These are phyloP conservation scores for Echinochloa phyllopogon DNA, from an alignment of 176 grass and related monocot genomes.

Conservation along the genomic window DNA sequence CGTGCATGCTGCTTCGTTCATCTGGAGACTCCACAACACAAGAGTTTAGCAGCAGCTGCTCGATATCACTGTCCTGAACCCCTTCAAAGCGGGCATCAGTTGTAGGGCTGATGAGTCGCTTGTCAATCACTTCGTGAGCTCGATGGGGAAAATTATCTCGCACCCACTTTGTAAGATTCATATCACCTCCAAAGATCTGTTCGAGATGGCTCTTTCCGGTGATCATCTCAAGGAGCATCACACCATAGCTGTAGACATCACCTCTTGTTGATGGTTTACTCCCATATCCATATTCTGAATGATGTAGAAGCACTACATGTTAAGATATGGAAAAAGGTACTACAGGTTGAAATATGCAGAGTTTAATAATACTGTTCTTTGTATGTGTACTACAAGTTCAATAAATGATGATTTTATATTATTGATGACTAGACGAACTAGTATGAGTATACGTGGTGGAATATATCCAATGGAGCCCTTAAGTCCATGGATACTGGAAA, in stretches of 20 bases:
- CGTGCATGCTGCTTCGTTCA: constrained; percentile 43
- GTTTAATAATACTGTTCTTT: no score
- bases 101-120: not conserved
- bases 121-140: not conserved
- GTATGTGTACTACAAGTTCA: no score
- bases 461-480: constrained; percentile 60
- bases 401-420: not conserved
- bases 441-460: constrained; percentile 47
- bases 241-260: not conserved
- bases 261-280: not conserved
- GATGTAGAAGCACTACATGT: not conserved
- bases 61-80: not conserved
- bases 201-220: not conserved
- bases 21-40: constrained; percentile 40
- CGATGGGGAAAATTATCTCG: not conserved
- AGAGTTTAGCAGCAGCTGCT: constrained; percentile 28
- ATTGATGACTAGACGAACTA: not conserved
- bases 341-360: no score
- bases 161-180: not conserved
- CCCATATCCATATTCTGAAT: not conserved
- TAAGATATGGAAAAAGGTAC: not conserved
- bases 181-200: not conserved
- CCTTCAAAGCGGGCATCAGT: not conserved
- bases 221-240: constrained; percentile 14
- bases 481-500: constrained; percentile 36